These are phyloP conservation scores for Dendrocalamus latiflorus DNA, from an alignment of 202 grass and related monocot species.

Conservation along the genomic window DNA sequence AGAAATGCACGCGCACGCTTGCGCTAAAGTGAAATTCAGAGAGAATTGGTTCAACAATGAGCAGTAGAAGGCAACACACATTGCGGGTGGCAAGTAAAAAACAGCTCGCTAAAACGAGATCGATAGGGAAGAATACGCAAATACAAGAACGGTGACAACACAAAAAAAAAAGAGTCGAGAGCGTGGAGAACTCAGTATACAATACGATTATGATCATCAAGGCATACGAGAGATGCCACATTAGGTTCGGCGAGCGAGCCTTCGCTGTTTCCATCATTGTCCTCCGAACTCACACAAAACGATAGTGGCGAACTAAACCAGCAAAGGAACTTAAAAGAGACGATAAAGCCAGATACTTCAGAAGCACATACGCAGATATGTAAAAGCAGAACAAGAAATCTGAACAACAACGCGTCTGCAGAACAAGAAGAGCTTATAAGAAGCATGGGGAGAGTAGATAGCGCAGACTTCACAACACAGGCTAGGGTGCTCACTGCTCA, in stretches of 20 bases:
- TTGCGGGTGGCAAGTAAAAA: too few species aligned
- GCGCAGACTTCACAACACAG: background rate
- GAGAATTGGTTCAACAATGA: too few species aligned
- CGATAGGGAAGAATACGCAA: background rate
- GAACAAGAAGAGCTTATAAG: background rate
- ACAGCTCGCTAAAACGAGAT: too few species aligned
- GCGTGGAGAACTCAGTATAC: conserved; percentile 32
- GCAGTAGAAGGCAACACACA: too few species aligned
- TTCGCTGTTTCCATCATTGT: conserved; percentile 43
- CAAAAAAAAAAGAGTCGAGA: background rate
- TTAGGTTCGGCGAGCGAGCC: conserved; percentile 55
- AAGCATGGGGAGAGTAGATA: background rate
- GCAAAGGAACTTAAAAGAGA: background rate
- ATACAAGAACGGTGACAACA: background rate
- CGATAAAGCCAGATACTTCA: background rate
- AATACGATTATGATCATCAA: conserved; percentile 36
- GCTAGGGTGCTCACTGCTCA: background rate
- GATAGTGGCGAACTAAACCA: background rate
- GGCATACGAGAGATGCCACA: conserved; percentile 21
- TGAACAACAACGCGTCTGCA: background rate
- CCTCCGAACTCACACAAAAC: background rate
- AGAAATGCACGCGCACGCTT: too few species aligned
- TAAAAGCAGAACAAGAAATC: background rate
- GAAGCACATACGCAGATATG: background rate
- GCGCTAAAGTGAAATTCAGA: too few species aligned